phyloP scores from a whole-genome alignment of 805 yeast genomes.

The Kodamaea laetipori region DNA sequence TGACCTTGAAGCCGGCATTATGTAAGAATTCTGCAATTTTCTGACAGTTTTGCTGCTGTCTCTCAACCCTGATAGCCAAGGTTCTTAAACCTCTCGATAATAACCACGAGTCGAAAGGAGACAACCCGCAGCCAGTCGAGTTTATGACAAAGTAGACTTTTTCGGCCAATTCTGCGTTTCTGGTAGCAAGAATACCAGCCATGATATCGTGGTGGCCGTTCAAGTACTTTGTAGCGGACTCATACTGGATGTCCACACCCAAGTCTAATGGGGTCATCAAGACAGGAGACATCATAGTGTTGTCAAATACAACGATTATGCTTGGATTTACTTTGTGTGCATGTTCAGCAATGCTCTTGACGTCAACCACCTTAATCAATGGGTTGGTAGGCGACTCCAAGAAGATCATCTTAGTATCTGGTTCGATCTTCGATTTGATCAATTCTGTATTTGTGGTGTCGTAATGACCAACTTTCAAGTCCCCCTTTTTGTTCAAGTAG shows the following conservation, averaged over 20 bases:
- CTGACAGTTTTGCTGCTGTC: constrained; percentile 77
- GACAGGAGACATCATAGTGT: constrained; percentile 96
- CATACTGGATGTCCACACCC: constrained; percentile 90
- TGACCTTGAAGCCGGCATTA: constrained; percentile 67
- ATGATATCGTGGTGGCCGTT: constrained; percentile 95
- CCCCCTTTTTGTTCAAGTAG: constrained; percentile 63
- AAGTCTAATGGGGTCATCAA: constrained; percentile 81
- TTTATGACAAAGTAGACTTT: constrained; percentile 75
- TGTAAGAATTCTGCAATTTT: constrained; percentile 75
- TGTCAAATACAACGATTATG: constrained; percentile 80
- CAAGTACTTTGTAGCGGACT: constrained; percentile 88
- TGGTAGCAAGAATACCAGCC: constrained; percentile 89
- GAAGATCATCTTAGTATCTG: constrained; percentile 72
- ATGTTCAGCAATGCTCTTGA: constrained; percentile 61
- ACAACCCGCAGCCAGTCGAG: constrained; percentile 86
- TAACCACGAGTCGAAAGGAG: constrained; percentile 93
- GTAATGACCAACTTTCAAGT: constrained; percentile 67
- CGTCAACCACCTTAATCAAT: constrained; percentile 81
- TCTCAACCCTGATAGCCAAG: constrained; percentile 78
- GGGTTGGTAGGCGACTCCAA: constrained; percentile 95
- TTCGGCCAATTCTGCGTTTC: constrained; percentile 63
- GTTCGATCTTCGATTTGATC: constrained; percentile 56
- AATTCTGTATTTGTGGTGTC: constrained; percentile 76
- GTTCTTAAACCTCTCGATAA: constrained; percentile 87
- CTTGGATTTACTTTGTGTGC: constrained; percentile 72